Conservation (phyloP, 2,329 filamentous ascomycete genomes). For the Ceratocystis destructans region DNA sequence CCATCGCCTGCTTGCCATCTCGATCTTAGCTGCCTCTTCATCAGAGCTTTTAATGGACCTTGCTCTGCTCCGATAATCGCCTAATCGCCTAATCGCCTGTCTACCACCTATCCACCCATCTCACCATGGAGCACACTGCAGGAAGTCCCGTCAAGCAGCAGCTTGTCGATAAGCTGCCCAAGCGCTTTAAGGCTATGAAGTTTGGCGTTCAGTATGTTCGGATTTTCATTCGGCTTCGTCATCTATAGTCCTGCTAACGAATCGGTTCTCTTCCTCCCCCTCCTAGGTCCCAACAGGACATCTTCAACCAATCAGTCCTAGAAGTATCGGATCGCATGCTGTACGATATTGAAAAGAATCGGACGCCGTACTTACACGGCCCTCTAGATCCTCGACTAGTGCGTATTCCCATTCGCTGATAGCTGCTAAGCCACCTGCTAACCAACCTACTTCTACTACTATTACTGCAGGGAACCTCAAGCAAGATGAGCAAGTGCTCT, state of each 20-base stretch:
- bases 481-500: constrained; percentile 62
- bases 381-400: constrained; percentile 74
- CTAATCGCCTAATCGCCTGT: background rate
- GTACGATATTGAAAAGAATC: constrained; percentile 74
- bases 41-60: background rate
- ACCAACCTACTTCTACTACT: background rate
- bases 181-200: constrained; percentile 83
- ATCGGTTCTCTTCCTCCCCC: background rate
- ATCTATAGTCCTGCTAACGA: background rate
- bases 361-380: constrained; percentile 65
- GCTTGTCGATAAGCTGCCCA: constrained; percentile 75
- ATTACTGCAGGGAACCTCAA: constrained; percentile 55
- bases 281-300: constrained; percentile 71
- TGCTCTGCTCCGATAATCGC: background rate
- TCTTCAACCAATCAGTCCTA: constrained; percentile 86
- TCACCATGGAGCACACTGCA: constrained; percentile 21
- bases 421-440: background rate
- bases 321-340: constrained; percentile 89
- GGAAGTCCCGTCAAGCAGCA: constrained; percentile 57
- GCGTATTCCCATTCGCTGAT: constrained; percentile 20
- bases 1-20: background rate
- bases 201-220: constrained; percentile 74
- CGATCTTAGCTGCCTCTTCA: background rate
- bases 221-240: background rate
- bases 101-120: background rate